Base-by-base conservation (phyloP, 139 green algal genomes). In the Tetradesmus lagerheimii region DNA sequence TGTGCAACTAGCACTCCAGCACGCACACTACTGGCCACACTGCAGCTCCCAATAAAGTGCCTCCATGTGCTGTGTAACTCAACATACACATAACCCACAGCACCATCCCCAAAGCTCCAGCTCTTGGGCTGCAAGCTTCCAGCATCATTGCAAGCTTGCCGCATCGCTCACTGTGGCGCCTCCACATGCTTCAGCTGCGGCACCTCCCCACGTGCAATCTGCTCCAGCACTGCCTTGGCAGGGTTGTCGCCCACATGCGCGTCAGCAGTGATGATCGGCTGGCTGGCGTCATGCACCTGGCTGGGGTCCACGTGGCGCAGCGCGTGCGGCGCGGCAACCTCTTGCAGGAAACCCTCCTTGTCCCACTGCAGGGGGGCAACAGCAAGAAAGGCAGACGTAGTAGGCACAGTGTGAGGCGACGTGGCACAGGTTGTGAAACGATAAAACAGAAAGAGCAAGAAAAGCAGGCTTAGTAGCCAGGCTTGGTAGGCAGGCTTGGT, bases 181-280 rank as follows among this genome's bases (percentile, higher is more conserved):
- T 89, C 85, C 39, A 89, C 71, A 37, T 89, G 85, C 71, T 38
- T 80, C 41, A 89, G 85, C 57, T 35, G 9, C 12, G 85, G 85
- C 71, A 89, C 23, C 34, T 89, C 71, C 11, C 85, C 85, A 23
- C 37, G 62, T 39, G 25, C 23, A 16, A 89, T 83, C 71, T 84
- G 74, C 71, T 84, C 15, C 85, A 89, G 31, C 43, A 89, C 85
- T 57, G 85, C 71, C 41, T 47, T 64, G 15, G 74, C 85, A 0
- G 85, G 85, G 31, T 74, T 77, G 15, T 39, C 45, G 37, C 43
- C 43, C 6, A 89, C 74, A 35, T 89, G 71, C 15, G 85, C 85
- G 45, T 89, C 74, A 66, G 71, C 18, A 29, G 71, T 45, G 29
- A 89, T 84, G 31, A 43, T 43, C 8, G 85, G 85, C 39, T 14